Evolutionary conservation across 2,329 filamentous ascomycete genomes (phyloP), one percentile per base, ranked within the genome.

Genomic region (Alternaria burnsii): DNA sequence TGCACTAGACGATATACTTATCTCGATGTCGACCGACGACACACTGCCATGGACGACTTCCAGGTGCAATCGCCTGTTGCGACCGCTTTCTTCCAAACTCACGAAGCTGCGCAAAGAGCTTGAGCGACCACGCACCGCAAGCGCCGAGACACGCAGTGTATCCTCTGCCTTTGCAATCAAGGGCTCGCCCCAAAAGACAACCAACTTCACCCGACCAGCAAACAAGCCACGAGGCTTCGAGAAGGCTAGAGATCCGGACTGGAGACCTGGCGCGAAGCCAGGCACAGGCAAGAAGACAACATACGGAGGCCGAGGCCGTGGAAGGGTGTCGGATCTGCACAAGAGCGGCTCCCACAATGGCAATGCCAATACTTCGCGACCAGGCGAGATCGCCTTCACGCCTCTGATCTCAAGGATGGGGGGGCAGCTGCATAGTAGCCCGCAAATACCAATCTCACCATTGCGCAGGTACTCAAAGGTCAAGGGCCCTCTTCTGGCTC

Each of bases 21-120:
- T 51, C 56, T 28, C 55, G 48, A 76, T 76, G 75, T 64, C 72
- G 59, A 61, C 63, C 22, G 72, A 72, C 61, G 74, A 74, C 60
- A 68, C 70, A 32, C 62, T 77, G 22, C 74, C 78, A 47, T 82
- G 80, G 79, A 82, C 78, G 8, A 78, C 79, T 16, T 73, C 78
- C 46, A 77, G 79, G 41, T 82, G 80, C 67, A 80, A 80, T 59
- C 76, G 80, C 52, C 70, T 82, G 5, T 72, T 82, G 0, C 75
- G 80, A 42, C 80, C 80, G 14, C 74, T 82, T 12, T 76, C 78
- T 16, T 79, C 78, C 14, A 77, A 80, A 62, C 75, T 82, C 47
- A 67, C 71, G 28, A 78, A 78, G 28, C 70, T 82, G 8, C 70
- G 76, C 38, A 80, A 76, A 58, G 68, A 76, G 54, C 63, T 70